Conservation (phyloP, 1,284 basidiomycete species). For the Leccinum solheimii region DNA sequence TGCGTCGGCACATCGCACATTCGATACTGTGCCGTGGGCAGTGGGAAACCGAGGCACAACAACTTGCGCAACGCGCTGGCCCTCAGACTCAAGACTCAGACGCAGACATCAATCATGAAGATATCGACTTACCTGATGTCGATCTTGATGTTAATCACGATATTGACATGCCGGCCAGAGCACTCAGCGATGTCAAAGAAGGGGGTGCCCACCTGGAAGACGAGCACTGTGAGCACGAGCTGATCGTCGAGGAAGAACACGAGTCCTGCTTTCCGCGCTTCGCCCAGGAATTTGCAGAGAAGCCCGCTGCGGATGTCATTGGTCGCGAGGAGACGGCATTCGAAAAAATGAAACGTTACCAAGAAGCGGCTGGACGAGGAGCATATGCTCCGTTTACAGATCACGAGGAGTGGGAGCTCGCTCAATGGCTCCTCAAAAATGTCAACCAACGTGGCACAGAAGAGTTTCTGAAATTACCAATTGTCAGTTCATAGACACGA, state of each 20-base stretch:
- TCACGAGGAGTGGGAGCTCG: too few species aligned
- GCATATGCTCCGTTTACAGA: too few species aligned
- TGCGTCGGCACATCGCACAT: neutral
- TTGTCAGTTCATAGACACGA: too few species aligned
- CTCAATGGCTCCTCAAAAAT: too few species aligned
- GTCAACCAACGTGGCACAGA: too few species aligned
- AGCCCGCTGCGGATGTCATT: too few species aligned
- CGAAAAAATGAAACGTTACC: too few species aligned
- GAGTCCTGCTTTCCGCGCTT: neutral
- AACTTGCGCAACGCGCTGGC: neutral
- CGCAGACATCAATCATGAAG: neutral
- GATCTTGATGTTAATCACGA: neutral
- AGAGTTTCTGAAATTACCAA: too few species aligned
- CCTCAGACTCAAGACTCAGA: neutral
- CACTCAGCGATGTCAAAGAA: neutral
- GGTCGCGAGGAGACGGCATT: too few species aligned
- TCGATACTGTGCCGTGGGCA: neutral
- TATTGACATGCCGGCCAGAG: neutral
- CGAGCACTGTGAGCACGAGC: neutral
- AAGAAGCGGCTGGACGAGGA: too few species aligned
- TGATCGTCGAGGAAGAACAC: neutral
- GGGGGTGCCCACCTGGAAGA: neutral
- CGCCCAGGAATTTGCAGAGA: too few species aligned
- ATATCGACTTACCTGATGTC: neutral
- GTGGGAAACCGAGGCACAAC: neutral